Evolutionary conservation across 1,284 basidiomycete genomes (phyloP), one percentile per base, ranked within the genome.

Genomic region (Puccinia novopanici): DNA sequence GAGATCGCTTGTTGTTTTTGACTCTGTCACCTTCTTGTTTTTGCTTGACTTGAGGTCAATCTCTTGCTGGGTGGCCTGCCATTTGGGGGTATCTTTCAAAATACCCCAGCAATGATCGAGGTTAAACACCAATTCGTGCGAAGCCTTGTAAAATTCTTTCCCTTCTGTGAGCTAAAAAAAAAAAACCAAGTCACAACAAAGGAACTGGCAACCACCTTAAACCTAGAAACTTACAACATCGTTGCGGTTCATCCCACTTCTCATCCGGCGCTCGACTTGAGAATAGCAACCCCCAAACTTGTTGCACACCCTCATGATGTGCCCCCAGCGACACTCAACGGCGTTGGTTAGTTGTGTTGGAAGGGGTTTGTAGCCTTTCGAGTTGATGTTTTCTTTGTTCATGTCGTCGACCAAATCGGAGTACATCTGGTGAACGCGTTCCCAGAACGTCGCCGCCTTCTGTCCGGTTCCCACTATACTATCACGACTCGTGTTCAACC

Each of bases 31-130:
- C 40, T 57, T 30, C 22, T 8, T 30, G 63, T 9, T 13, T 17
- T 65, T 45, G 9, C 40, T 40, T 17, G 17, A 12, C 15, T 42
- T 8, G 34, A n/a, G 22, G 17, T 45, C 5, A 42, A 40, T 13
- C n/a, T 65, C 63, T 65, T 65, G 34, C 17, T 45, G 40, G 30
- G 63, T 65, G 10, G 63, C 30, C 37, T 65, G 63, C 63, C 63
- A 65, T 65, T 65, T 65, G 37, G 63, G 63, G 34, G 3, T 37
- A 6, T 65, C 34, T 45, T 40, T 65, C 59, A 63, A 63, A 13
- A 63, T 63, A 3, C 17, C 59, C 59, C 59, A 63, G 59, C 59
- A 63, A 19, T 63, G 59, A 34, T 63, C 59, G 12, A 63, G 59
- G 19, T 63, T 63, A 24, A 63, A 63, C 3, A 24, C 19, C 12